These are phyloP conservation scores for Chaetomium tenue DNA, from an alignment of 495 filamentous ascomycete genomes.

Conservation along the genomic window DNA sequence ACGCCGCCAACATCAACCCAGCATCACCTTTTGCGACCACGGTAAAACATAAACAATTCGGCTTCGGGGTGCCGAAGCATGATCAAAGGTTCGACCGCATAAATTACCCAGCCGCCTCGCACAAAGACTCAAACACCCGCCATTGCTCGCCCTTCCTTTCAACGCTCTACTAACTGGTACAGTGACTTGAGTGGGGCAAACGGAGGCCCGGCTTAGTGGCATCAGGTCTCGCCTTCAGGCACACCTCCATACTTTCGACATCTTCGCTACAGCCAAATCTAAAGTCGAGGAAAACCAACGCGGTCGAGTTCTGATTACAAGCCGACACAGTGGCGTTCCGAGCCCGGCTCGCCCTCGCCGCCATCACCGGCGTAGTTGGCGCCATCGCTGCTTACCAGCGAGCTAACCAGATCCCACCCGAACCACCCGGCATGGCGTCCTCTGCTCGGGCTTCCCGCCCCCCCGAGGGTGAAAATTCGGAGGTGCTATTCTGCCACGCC, in stretches of 20 bases:
- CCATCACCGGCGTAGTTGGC: slow-evolving; percentile 13
- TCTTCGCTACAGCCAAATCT: not conserved
- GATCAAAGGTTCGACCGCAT: not conserved
- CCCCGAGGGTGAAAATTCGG: too few relatives aligned
- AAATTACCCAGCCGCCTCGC: not conserved
- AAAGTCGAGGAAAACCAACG: too few relatives aligned
- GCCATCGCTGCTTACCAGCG: slow-evolving; percentile 11
- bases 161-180: too few relatives aligned
- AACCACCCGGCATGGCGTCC: slow-evolving; percentile 43
- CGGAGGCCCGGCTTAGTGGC: not conserved
- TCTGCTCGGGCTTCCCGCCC: not conserved
- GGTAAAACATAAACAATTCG: not conserved
- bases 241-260: not conserved
- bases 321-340: slow-evolving; percentile 18
- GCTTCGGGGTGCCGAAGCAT: not conserved
- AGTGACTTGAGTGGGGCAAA: not conserved
- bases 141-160: not conserved
- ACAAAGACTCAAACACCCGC: not conserved
- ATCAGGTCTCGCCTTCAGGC: not conserved
- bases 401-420: slow-evolving; percentile 18
- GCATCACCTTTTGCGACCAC: not conserved
- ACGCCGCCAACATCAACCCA: not conserved
- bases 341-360: slow-evolving; percentile 10
- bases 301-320: not conserved
- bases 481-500: slow-evolving; percentile 77